Conservation (phyloP, 176 grass and related monocot species). For the Oryza coarctata region DNA sequence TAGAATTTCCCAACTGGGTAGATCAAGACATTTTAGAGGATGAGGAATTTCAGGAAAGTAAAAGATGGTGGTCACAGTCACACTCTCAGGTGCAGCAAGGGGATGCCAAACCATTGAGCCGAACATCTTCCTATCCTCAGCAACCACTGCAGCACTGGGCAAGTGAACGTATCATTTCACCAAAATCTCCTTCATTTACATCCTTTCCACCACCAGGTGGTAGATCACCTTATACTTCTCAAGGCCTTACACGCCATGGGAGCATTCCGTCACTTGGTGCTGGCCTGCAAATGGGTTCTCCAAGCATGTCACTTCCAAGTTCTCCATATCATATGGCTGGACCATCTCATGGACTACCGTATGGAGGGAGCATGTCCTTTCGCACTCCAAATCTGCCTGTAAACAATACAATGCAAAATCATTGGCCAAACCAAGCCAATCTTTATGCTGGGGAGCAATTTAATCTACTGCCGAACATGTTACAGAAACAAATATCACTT, state of each 20-base stretch:
- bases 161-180: conserved; percentile 59
- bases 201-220: conserved; percentile 57
- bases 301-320: conserved; percentile 58
- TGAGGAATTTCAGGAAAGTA: conserved; percentile 61
- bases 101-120: conserved; percentile 68
- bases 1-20: conserved; percentile 60
- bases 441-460: conserved; percentile 47
- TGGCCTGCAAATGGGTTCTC: conserved; percentile 58
- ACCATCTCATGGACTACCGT: conserved; percentile 60
- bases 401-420: conserved; percentile 32
- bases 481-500: conserved; percentile 54
- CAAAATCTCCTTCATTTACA: conserved; percentile 59
- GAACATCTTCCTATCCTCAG: conserved; percentile 86
- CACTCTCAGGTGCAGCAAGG: conserved; percentile 44
- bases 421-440: conserved; percentile 50
- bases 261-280: conserved; percentile 81
- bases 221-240: conserved; percentile 49
- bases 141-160: conserved; percentile 63
- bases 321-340: conserved; percentile 56
- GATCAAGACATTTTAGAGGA: conserved; percentile 55
- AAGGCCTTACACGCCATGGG: conserved; percentile 72
- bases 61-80: conserved; percentile 61
- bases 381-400: conserved; percentile 42
- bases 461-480: conserved; percentile 47
- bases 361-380: conserved; percentile 64